Evolutionary conservation across 441 rosid species (phyloP).

Genomic region (California macrophylla): DNA sequence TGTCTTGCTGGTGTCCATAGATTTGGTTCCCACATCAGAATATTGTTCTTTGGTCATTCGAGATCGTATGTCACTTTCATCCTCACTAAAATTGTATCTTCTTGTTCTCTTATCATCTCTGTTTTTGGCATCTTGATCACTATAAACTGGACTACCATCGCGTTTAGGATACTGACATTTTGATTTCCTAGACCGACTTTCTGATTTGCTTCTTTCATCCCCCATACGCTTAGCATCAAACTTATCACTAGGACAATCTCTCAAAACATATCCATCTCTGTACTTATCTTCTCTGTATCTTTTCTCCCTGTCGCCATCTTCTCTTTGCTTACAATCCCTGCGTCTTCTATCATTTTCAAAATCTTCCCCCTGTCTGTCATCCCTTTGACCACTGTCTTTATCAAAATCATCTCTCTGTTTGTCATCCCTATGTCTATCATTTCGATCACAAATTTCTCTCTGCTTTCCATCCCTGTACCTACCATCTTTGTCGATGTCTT

Average conservation of each 20-base stretch:
- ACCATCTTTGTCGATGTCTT: background rate
- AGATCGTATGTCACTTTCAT: constrained; percentile 1
- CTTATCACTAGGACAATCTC: background rate
- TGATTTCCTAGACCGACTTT: constrained; percentile 7
- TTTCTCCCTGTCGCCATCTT: constrained; percentile 4
- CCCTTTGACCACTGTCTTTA: background rate
- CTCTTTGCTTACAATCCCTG: background rate
- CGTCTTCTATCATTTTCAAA: background rate
- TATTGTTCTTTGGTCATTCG: background rate
- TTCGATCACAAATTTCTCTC: background rate
- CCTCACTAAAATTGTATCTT: background rate
- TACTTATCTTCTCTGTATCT: background rate
- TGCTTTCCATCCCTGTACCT: background rate
- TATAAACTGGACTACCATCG: constrained; percentile 3
- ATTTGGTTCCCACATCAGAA: background rate
- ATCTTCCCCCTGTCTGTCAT: background rate
- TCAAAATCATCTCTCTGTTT: constrained; percentile 2
- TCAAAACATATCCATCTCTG: background rate
- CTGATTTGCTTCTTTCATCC: background rate
- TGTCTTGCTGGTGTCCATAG: background rate
- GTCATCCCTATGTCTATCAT: background rate
- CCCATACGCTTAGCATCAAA: constrained; percentile 4
- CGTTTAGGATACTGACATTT: background rate
- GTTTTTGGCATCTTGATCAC: background rate
- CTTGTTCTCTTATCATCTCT: background rate